Percentiles rank a stretch among this genome's conserved stretches.
These are phyloP conservation scores for Chrysanthemum seticuspe DNA, from an alignment of 129 eudicot species.

Conservation along the genomic window DNA sequence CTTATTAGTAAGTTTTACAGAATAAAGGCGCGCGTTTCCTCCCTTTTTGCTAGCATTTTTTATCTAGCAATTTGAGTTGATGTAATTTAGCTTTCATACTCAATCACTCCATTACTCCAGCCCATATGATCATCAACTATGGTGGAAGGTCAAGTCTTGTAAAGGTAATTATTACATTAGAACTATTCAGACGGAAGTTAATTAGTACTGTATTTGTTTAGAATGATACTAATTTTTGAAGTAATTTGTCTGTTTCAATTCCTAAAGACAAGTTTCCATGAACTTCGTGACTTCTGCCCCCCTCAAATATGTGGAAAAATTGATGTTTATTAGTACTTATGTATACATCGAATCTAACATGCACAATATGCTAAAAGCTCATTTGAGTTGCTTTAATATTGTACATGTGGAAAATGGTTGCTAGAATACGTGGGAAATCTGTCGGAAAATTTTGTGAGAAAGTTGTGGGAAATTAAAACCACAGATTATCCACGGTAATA, in stretches of 20 bases:
- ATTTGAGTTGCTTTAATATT: background rate
- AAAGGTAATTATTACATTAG: background rate
- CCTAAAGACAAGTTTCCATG: constrained; percentile 24
- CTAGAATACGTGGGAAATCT: too few relatives aligned
- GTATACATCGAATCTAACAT: background rate
- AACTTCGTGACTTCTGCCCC: constrained; percentile 14
- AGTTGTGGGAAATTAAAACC: too few relatives aligned
- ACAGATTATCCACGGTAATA: too few relatives aligned
- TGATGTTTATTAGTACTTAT: background rate
- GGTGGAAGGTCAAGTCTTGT: constrained; percentile 15
- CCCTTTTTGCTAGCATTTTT: too few relatives aligned
- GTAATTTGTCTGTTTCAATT: constrained; percentile 20
- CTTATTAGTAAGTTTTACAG: too few relatives aligned
- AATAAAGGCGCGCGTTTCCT: too few relatives aligned
- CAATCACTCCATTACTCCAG: background rate
- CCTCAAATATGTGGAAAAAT: background rate
- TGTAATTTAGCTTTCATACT: too few relatives aligned
- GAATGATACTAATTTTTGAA: constrained; percentile 1
- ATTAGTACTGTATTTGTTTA: background rate
- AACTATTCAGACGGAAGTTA: too few relatives aligned
- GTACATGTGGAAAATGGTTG: too few relatives aligned
- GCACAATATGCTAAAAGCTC: background rate
- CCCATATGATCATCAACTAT: background rate
- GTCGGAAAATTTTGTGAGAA: too few relatives aligned
- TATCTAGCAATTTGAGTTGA: too few relatives aligned